Conservation (phyloP, 495 filamentous ascomycete species). For the Daldinia bambusicola region DNA sequence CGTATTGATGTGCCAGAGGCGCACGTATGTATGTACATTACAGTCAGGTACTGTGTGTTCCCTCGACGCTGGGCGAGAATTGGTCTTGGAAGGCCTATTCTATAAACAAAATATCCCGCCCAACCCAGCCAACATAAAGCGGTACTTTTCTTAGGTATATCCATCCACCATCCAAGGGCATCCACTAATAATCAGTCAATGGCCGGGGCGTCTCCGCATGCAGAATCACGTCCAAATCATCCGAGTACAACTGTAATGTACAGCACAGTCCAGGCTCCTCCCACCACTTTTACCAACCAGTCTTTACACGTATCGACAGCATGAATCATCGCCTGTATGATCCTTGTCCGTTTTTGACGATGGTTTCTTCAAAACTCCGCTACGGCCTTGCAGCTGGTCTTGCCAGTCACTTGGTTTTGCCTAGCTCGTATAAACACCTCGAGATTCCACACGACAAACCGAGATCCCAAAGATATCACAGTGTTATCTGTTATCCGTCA, state of each 20-base stretch:
- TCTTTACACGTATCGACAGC: slow-evolving; percentile 44
- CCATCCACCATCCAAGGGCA: neutral
- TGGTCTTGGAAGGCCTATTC: slow-evolving; percentile 19
- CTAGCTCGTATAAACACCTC: slow-evolving; percentile 18
- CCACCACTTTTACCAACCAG: slow-evolving; percentile 39
- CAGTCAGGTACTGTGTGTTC: slow-evolving; percentile 14
- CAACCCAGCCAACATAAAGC: slow-evolving; percentile 5
- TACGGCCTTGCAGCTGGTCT: slow-evolving; percentile 16
- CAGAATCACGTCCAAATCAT: slow-evolving; percentile 46
- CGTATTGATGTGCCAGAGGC: neutral
- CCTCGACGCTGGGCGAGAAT: slow-evolving; percentile 11
- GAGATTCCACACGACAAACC: neutral
- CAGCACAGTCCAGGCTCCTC: slow-evolving; percentile 38
- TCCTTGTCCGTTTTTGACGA: slow-evolving; percentile 31
- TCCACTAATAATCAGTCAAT: slow-evolving; percentile 31
- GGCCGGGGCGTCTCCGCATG: slow-evolving; percentile 40
- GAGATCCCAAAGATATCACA: neutral
- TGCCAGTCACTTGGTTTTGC: slow-evolving; percentile 1
- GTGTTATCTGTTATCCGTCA: slow-evolving; percentile 2
- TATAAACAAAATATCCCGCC: slow-evolving; percentile 31
- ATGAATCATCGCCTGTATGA: slow-evolving; percentile 40
- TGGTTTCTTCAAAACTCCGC: slow-evolving; percentile 25
- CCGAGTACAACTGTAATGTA: slow-evolving; percentile 47
- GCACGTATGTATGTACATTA: neutral
- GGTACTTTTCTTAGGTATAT: slow-evolving; percentile 8